A percentile compares a stretch with the other conserved stretches of the same genome.
phyloP scores from a whole-genome alignment of 352 stramenopile genomes.

The Phytophthora cajani region DNA sequence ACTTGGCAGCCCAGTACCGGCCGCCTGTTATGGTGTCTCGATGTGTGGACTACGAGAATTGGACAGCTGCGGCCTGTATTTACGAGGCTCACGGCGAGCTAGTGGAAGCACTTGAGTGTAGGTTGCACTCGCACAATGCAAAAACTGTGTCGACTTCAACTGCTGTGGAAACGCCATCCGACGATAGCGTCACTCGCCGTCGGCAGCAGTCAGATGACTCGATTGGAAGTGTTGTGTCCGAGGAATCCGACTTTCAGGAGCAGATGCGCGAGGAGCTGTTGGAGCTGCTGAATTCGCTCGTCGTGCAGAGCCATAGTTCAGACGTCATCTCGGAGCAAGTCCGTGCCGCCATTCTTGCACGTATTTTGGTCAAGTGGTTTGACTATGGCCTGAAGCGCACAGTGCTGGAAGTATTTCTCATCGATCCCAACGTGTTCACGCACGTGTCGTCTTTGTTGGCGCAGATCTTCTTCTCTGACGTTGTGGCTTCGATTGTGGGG shows the following conservation, averaged over 20 bases:
- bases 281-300: constrained; percentile 61
- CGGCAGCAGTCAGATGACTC: constrained; percentile 39
- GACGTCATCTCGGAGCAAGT: constrained; percentile 46
- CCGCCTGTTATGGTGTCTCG: constrained; percentile 79
- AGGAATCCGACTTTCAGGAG: constrained; percentile 58
- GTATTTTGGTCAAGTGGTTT: constrained; percentile 87
- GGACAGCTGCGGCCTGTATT: constrained; percentile 74
- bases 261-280: constrained; percentile 73
- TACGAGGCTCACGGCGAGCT: constrained; percentile 84
- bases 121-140: constrained; percentile 71
- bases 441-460: constrained; percentile 68
- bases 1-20: constrained; percentile 70
- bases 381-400: constrained; percentile 66
- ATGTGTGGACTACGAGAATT: constrained; percentile 86
- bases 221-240: constrained; percentile 29
- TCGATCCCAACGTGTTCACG: constrained; percentile 62
- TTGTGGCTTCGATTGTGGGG: constrained; percentile 60
- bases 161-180: constrained; percentile 4
- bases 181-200: constrained; percentile 34
- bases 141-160: constrained; percentile 16
- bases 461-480: constrained; percentile 81
- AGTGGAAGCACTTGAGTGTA: constrained; percentile 85
- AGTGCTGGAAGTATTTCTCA: constrained; percentile 72
- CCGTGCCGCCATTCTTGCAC: constrained; percentile 74
- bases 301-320: constrained; percentile 54